phyloP scores from a whole-genome alignment of 2,329 filamentous ascomycete genomes.

The Cercospora sp. region DNA sequence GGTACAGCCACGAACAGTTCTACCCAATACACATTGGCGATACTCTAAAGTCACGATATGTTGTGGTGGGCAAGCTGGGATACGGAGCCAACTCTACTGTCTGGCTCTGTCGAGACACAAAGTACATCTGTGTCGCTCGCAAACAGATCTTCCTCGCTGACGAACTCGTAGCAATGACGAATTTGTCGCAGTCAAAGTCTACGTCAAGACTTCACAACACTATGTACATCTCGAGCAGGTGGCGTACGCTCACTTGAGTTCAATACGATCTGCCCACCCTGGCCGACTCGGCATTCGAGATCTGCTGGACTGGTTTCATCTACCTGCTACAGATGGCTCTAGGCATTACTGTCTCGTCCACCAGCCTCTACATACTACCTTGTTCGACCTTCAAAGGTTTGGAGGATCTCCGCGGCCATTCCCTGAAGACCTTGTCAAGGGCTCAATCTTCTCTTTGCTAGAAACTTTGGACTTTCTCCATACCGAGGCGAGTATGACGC shows the following conservation, averaged over 20 bases:
- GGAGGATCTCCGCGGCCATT: background rate
- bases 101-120: background rate
- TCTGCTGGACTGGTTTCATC: background rate
- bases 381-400: background rate
- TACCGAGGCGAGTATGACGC: background rate
- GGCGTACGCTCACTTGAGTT: background rate
- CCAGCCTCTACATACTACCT: background rate
- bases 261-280: background rate
- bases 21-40: background rate
- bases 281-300: background rate
- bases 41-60: background rate
- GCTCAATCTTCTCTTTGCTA: background rate
- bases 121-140: background rate
- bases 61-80: background rate
- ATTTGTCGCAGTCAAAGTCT: background rate
- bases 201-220: background rate
- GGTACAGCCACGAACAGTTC: background rate
- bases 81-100: background rate
- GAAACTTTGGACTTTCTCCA: background rate
- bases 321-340: background rate
- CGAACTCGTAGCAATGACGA: background rate
- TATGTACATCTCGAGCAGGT: background rate
- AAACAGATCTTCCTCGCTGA: background rate
- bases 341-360: background rate
- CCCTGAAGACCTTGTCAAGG: background rate